These are phyloP conservation scores for Pseudogymnoascus sp. DNA, from an alignment of 2,329 filamentous ascomycete species.

Conservation along the genomic window DNA sequence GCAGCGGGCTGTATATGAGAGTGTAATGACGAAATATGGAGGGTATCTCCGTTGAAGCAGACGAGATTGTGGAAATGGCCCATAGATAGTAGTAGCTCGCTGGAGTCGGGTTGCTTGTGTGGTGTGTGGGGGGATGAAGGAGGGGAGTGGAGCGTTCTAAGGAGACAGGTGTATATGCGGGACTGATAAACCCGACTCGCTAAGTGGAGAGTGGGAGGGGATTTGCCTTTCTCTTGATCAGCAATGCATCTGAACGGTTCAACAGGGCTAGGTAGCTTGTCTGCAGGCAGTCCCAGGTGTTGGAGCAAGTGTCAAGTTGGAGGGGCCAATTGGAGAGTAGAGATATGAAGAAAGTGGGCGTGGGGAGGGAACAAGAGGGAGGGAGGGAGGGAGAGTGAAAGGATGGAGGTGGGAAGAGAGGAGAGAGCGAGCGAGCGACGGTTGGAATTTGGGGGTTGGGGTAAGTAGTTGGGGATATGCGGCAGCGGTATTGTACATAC, in stretches of 20 bases:
- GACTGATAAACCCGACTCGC: not conserved
- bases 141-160: not conserved
- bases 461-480: not conserved
- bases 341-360: constrained; percentile 2
- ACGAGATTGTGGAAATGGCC: constrained; percentile 4
- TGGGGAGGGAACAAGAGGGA: not conserved
- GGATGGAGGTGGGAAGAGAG: not conserved
- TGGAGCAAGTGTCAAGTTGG: not conserved
- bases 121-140: constrained; percentile 4
- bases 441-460: not conserved
- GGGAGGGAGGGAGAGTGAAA: not conserved
- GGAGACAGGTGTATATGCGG: constrained; percentile 4
- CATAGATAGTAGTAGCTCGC: constrained; percentile 5
- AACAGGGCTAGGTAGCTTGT: constrained; percentile 3
- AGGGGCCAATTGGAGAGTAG: not conserved
- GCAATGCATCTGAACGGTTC: not conserved
- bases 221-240: not conserved
- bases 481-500: not conserved
- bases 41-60: not conserved
- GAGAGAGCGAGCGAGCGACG: not conserved
- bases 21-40: constrained; percentile 4
- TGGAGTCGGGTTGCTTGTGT: not conserved
- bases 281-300: not conserved
- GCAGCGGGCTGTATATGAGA: constrained; percentile 2
- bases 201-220: not conserved